Evolutionary conservation across 1,284 basidiomycete genomes (phyloP).

Genomic region (Puccinia horiana): DNA sequence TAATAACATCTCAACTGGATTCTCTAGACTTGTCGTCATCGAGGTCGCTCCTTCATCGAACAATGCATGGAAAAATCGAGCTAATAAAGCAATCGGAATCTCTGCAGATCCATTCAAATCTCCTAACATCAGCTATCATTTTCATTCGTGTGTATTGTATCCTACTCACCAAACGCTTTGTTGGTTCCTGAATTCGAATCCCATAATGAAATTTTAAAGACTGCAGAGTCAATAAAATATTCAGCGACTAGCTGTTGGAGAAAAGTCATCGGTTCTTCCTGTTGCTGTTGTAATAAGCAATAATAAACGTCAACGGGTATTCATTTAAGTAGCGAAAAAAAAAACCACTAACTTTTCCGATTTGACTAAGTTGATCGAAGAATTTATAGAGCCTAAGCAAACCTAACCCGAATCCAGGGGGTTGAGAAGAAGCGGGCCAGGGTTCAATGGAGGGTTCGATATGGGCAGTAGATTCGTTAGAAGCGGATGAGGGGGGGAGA

Average conservation of each 20-base stretch:
- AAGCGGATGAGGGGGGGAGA: not conserved
- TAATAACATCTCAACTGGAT: constrained; percentile 29
- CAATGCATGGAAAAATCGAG: constrained; percentile 38
- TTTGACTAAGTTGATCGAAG: constrained; percentile 29
- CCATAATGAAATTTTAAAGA: constrained; percentile 46
- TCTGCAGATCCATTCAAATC: not conserved
- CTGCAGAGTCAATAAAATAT: constrained; percentile 34
- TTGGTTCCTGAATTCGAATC: constrained; percentile 36
- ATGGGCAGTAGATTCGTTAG: not conserved
- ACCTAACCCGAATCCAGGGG: constrained; percentile 12
- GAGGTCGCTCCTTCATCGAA: constrained; percentile 41
- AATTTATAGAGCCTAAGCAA: constrained; percentile 43
- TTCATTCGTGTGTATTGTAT: not conserved
- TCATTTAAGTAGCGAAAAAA: not conserved
- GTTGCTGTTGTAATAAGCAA: not conserved
- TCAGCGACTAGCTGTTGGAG: constrained; percentile 31
- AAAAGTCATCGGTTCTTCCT: constrained; percentile 31
- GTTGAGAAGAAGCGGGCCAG: not conserved
- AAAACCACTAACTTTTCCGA: constrained; percentile 20
- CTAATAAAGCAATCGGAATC: constrained; percentile 36
- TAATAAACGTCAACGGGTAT: not conserved
- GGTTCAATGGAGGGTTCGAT: not conserved
- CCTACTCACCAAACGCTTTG: constrained; percentile 36
- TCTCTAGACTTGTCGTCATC: constrained; percentile 25
- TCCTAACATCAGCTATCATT: not conserved